phyloP scores from a whole-genome alignment of 129 eudicot genomes.

The Flaveria brownii region DNA sequence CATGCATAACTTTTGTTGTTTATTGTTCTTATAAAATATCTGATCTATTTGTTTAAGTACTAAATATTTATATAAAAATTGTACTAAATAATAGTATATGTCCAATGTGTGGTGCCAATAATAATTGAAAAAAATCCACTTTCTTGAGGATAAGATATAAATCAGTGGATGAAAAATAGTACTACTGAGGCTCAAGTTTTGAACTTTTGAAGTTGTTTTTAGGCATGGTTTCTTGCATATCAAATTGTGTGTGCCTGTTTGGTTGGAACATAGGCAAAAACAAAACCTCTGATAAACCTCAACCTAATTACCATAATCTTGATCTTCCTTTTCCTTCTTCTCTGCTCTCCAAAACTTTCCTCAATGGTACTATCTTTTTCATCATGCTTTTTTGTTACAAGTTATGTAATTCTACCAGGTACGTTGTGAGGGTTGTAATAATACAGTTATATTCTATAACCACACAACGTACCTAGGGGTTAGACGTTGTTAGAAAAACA shows the following conservation, averaged over 20 bases:
- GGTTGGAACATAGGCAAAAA: slow-evolving; percentile 70
- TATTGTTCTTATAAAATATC: background rate
- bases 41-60: background rate
- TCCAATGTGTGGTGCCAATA: slow-evolving; percentile 13
- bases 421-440: background rate
- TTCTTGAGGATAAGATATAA: slow-evolving; percentile 39
- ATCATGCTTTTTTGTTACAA: slow-evolving; percentile 2
- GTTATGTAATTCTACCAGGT: background rate
- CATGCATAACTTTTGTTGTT: background rate
- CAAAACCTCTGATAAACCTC: slow-evolving; percentile 39
- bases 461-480: background rate
- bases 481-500: background rate
- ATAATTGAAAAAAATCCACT: slow-evolving; percentile 7
- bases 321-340: slow-evolving; percentile 79
- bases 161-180: slow-evolving; percentile 23
- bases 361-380: slow-evolving; percentile 54
- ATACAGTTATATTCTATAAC: background rate
- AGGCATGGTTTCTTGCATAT: slow-evolving; percentile 49
- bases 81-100: background rate
- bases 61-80: background rate
- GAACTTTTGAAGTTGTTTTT: slow-evolving; percentile 1
- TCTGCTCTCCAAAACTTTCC: slow-evolving; percentile 71
- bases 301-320: slow-evolving; percentile 66
- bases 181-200: background rate
- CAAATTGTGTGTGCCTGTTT: slow-evolving; percentile 60